Evolutionary conservation across 345 rosid genomes (phyloP), one percentile per base, ranked within the genome.

Genomic region (Gossypium australe): DNA sequence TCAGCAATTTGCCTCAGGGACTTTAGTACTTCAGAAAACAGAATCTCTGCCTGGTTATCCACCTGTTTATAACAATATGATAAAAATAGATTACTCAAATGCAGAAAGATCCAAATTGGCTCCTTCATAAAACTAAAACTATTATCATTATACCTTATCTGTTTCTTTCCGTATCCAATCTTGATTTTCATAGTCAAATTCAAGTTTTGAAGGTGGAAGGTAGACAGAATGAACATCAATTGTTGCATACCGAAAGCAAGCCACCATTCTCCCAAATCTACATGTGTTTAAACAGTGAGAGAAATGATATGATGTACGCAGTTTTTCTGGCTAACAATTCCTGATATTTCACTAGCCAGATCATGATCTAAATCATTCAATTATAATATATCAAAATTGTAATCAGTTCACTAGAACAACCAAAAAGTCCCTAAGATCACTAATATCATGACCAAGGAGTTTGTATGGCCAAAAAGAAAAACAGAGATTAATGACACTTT

Each of bases 191-290:
- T 71, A 82, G 80, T 75, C 84, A 82, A 96, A 93, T 64, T 85
- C 96, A 86, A 96, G 86, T 82, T 87, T 83, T 45, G 88, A 61
- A 57, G 97, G 97, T 24, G 99, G 99, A 82, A 96, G 97, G 79
- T 80, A 89, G 41, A 96, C 98, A 16, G 98, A 91, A 83, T 85
- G 86, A 85, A 96, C 99, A 77, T 87, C 80, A 78, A 96, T 90
- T 63, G 98, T 88, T 27, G 99, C 98, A 73, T 96, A 96, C 27
- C 94, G 90, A 78, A 96, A 96, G 90, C 99, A 96, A 76, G 99
- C 97, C 71, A 96, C 97, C 97, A 93, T 93, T 77, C 86, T 86
- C 67, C 99, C 97, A 70, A 90, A 92, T 70, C 99, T 96, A 85
- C 86, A 88, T 13, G 75, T 63, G 68, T 29, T 57, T 60, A 85